phyloP scores from a whole-genome alignment of 1,284 basidiomycete species.

The Melampsora larici-populina region DNA sequence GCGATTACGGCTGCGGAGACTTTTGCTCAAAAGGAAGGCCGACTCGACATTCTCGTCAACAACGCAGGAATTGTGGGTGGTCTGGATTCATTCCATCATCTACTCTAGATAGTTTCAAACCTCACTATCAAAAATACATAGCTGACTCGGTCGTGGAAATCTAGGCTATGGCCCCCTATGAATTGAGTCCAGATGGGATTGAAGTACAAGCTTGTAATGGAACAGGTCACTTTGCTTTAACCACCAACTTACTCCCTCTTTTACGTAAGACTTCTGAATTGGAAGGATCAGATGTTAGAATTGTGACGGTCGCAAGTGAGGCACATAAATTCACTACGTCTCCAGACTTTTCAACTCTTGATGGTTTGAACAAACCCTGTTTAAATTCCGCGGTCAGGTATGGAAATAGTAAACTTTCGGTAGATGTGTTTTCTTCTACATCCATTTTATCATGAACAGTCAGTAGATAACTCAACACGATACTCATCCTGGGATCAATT shows the following conservation, averaged over 20 bases:
- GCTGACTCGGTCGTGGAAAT: not conserved
- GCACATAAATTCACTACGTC: constrained; percentile 16
- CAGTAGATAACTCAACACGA: not conserved
- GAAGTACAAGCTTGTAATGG: constrained; percentile 39
- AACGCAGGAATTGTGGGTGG: constrained; percentile 49
- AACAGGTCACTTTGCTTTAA: constrained; percentile 41
- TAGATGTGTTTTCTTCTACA: not conserved
- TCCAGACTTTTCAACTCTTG: constrained; percentile 26
- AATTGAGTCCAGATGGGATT: constrained; percentile 33
- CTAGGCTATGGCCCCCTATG: constrained; percentile 22
- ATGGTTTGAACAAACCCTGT: constrained; percentile 23
- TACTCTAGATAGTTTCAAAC: not conserved
- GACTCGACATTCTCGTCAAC: constrained; percentile 52
- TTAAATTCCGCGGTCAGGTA: constrained; percentile 5
- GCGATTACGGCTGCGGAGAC: constrained; percentile 49
- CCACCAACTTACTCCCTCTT: constrained; percentile 5
- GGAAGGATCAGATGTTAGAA: constrained; percentile 17
- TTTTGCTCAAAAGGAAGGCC: constrained; percentile 47
- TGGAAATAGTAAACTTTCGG: constrained; percentile 33
- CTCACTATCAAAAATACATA: not conserved
- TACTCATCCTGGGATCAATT: not conserved
- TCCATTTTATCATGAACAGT: not conserved
- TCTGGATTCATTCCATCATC: not conserved
- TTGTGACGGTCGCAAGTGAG: constrained; percentile 27
- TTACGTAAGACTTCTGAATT: constrained; percentile 25